A percentile compares a stretch with the other conserved stretches of the same genome.
These are phyloP conservation scores for Remersonia thermophila DNA, from an alignment of 2,329 filamentous ascomycete genomes.

Conservation along the genomic window DNA sequence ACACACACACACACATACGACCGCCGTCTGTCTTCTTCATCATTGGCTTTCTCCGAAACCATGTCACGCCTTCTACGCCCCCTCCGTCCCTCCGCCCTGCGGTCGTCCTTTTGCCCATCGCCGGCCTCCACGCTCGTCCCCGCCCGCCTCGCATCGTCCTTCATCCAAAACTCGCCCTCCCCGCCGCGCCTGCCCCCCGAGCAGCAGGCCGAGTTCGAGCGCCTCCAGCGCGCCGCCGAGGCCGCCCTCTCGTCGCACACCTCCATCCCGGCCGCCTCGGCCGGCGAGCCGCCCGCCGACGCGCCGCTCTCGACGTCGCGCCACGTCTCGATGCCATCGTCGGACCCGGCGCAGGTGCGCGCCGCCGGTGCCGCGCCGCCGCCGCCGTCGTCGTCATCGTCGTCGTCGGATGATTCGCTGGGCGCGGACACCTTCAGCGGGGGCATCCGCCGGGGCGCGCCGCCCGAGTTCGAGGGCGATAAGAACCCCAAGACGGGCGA, in stretches of 20 bases:
- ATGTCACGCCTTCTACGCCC: conserved; percentile 17
- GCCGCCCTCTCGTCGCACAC: conserved; percentile 31
- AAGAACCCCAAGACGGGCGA: conserved; percentile 88
- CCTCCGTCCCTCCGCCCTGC: conserved; percentile 5
- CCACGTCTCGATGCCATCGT: conserved; percentile 17
- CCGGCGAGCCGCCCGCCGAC: neutral
- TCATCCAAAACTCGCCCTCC: conserved; percentile 46
- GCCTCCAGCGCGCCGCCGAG: conserved; percentile 56
- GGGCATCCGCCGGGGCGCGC: conserved; percentile 61
- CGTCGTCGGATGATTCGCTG: conserved; percentile 24
- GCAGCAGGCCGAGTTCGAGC: conserved; percentile 83
- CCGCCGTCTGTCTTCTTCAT: no score
- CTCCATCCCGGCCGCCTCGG: conserved; percentile 11
- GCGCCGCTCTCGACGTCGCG: conserved; percentile 15
- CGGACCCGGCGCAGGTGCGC: neutral
- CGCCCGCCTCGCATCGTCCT: conserved; percentile 14
- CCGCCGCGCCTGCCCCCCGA: conserved; percentile 79
- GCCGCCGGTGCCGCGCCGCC: conserved; percentile 8
- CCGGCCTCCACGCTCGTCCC: no score
- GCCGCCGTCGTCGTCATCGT: conserved; percentile 8
- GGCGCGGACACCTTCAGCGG: conserved; percentile 29
- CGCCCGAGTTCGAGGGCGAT: conserved; percentile 88
- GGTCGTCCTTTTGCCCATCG: neutral
- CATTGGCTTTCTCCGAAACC: no score
- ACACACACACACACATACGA: no score